Evolutionary conservation across 257 asterid genomes (phyloP).

Genomic region (Avicennia marina): DNA sequence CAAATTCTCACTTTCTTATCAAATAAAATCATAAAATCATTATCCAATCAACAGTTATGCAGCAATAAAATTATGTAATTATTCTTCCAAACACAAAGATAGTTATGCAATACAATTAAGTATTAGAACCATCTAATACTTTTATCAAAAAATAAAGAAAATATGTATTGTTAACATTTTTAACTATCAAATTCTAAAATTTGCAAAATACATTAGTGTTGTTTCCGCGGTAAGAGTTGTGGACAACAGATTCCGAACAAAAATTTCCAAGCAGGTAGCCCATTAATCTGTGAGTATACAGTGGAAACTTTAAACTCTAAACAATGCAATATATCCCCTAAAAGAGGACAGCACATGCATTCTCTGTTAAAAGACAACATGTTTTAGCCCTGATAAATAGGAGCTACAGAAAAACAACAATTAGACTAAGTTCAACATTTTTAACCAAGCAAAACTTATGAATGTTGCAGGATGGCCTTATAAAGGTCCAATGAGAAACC

Average conservation of each 20-base stretch:
- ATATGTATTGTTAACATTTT: not conserved
- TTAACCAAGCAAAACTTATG: not conserved
- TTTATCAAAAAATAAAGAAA: not conserved
- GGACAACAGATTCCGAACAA: not conserved
- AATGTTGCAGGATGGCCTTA: not conserved
- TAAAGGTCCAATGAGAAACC: not conserved
- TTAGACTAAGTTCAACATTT: not conserved
- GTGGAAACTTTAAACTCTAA: not conserved
- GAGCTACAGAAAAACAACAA: too few species aligned
- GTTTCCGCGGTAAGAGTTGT: not conserved
- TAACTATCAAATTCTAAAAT: not conserved
- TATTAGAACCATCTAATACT: not conserved
- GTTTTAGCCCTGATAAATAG: too few species aligned
- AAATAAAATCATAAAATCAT: not conserved
- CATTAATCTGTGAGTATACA: not conserved
- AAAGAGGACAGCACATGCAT: not conserved
- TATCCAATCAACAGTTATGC: not conserved
- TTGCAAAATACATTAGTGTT: not conserved
- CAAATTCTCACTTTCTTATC: not conserved
- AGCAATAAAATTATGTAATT: not conserved
- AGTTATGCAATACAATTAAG: not conserved
- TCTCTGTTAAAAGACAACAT: too few species aligned
- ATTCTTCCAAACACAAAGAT: not conserved
- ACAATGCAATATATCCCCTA: too few species aligned
- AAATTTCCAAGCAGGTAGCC: not conserved